These are phyloP conservation scores for Musa beccarii DNA, from an alignment of 176 grass and related monocot genomes.

Conservation along the genomic window DNA sequence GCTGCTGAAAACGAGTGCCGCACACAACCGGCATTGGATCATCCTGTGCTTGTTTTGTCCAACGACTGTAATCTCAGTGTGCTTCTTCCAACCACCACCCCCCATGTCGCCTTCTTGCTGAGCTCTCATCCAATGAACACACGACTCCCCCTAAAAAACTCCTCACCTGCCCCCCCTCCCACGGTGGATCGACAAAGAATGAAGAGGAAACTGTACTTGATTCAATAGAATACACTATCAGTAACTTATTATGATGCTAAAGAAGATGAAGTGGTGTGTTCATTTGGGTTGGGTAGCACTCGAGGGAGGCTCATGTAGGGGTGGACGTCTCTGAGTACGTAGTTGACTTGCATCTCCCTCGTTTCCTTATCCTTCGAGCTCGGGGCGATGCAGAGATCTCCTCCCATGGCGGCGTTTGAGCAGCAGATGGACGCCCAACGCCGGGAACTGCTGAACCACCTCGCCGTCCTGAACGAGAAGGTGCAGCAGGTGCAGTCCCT, in stretches of 20 bases:
- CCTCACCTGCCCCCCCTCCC: too few relatives aligned
- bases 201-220: too few relatives aligned
- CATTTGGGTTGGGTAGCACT: conserved; percentile 48
- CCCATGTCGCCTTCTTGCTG: too few relatives aligned
- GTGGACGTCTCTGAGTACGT: conserved; percentile 31
- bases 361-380: conserved; percentile 4
- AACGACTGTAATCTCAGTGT: too few relatives aligned
- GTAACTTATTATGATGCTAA: not conserved
- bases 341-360: conserved; percentile 30
- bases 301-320: conserved; percentile 85
- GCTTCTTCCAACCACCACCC: too few relatives aligned
- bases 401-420: not conserved
- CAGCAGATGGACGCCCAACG: not conserved
- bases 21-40: too few relatives aligned
- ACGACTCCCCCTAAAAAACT: too few relatives aligned
- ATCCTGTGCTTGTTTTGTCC: too few relatives aligned
- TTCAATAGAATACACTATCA: too few relatives aligned
- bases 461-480: conserved; percentile 55
- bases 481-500: conserved; percentile 75
- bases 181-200: too few relatives aligned
- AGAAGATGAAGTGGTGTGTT: not conserved
- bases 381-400: not conserved
- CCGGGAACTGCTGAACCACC: conserved; percentile 43
- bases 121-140: too few relatives aligned
- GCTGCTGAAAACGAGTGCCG: too few relatives aligned